A percentile compares a stretch with the other conserved stretches of the same genome.
Conservation (phyloP, 345 rosid genomes). For the Aquilaria sinensis region DNA sequence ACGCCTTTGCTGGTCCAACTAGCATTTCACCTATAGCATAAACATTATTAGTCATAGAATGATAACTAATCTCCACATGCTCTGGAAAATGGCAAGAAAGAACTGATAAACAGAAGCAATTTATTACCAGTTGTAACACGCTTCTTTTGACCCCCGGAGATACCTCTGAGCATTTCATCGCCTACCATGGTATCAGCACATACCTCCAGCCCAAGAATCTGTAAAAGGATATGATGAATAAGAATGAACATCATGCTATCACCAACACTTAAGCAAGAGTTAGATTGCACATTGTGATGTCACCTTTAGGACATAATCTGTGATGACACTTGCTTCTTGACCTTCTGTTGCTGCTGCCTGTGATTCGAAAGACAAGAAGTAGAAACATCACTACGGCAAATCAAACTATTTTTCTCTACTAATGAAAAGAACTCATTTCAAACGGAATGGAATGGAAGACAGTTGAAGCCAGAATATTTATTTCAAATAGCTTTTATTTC, state of each 20-base stretch:
- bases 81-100: neutral
- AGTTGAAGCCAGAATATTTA: no score
- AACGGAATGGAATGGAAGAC: no score
- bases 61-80: conserved; percentile 5
- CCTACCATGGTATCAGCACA: conserved; percentile 75
- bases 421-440: no score
- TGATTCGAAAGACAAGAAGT: neutral
- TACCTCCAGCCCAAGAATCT: conserved; percentile 65
- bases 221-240: conserved; percentile 11
- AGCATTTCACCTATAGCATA: conserved; percentile 56
- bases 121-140: conserved; percentile 73
- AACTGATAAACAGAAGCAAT: neutral
- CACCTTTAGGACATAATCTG: conserved; percentile 52
- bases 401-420: neutral
- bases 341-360: conserved; percentile 46
- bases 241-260: neutral
- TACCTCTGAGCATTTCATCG: conserved; percentile 66
- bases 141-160: conserved; percentile 82
- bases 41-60: conserved; percentile 1
- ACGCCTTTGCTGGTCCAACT: conserved; percentile 52
- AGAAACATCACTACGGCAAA: neutral
- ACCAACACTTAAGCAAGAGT: neutral
- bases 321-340: conserved; percentile 37
- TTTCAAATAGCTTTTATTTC: no score
- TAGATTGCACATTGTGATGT: neutral